Conservation (phyloP, 2,329 filamentous ascomycete species). For the Curvularia verruculosa region DNA sequence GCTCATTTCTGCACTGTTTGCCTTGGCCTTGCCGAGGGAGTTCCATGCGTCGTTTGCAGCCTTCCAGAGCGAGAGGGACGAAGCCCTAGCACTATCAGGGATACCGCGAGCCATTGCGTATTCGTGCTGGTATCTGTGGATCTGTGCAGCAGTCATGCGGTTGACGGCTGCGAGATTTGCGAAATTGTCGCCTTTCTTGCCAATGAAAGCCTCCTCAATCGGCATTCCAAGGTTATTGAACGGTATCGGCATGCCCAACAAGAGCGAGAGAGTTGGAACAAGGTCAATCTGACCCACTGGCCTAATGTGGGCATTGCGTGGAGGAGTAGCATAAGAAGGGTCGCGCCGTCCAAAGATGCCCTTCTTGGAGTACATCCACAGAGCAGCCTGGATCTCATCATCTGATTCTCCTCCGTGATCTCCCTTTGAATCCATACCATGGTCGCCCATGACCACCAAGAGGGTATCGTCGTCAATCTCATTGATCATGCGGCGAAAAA, state of each 20-base stretch:
- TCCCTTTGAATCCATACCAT: conserved; percentile 96
- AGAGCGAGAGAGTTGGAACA: conserved; percentile 85
- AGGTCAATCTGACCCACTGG: conserved; percentile 89
- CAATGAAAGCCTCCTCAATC: conserved; percentile 91
- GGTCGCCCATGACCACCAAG: conserved; percentile 96
- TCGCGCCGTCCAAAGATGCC: conserved; percentile 80
- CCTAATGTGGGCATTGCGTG: conserved; percentile 74
- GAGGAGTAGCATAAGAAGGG: conserved; percentile 62
- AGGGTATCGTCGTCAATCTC: conserved; percentile 83
- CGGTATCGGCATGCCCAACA: conserved; percentile 89
- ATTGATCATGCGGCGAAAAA: conserved; percentile 74
- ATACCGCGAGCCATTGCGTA: conserved; percentile 78
- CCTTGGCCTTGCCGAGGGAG: conserved; percentile 45
- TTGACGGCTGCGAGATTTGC: conserved; percentile 78
- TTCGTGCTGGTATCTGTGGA: conserved; percentile 84
- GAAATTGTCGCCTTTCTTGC: conserved; percentile 71
- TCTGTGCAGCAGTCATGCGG: conserved; percentile 79
- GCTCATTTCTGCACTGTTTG: conserved; percentile 49
- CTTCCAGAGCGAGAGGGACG: conserved; percentile 65
- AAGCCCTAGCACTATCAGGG: conserved; percentile 63
- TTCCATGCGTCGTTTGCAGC: conserved; percentile 63
- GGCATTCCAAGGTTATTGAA: conserved; percentile 94
- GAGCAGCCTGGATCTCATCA: conserved; percentile 88
- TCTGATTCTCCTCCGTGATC: conserved; percentile 99
- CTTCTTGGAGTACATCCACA: conserved; percentile 98